These are phyloP conservation scores for Chlamydomonas reinhardtii DNA, from an alignment of 163 green algal genomes.

Conservation along the genomic window DNA sequence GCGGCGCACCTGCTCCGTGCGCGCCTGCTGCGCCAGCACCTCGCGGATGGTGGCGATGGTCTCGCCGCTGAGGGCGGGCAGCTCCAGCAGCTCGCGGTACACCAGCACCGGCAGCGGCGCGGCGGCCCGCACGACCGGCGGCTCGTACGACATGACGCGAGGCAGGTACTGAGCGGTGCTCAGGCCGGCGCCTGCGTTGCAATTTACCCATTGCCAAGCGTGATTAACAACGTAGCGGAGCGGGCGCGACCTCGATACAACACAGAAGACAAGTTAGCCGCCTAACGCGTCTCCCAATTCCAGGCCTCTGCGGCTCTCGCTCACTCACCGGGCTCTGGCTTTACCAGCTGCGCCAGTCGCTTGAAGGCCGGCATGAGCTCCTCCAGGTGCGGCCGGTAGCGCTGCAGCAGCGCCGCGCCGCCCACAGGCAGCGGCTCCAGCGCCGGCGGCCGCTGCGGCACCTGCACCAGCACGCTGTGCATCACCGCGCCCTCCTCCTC, in stretches of 20 bases:
- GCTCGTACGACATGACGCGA: slow-evolving; percentile 54
- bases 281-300: too few relatives aligned
- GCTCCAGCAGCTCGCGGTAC: slow-evolving; percentile 65
- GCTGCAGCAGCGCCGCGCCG: slow-evolving; percentile 42
- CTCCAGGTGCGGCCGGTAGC: slow-evolving; percentile 47
- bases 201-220: too few relatives aligned
- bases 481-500: slow-evolving; percentile 46
- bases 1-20: slow-evolving; percentile 20
- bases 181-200: slow-evolving; percentile 28
- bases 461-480: slow-evolving; percentile 42
- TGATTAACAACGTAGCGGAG: too few relatives aligned
- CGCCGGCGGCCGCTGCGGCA: slow-evolving; percentile 3
- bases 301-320: too few relatives aligned
- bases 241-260: too few relatives aligned
- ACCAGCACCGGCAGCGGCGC: slow-evolving; percentile 53
- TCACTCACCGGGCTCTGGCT: slow-evolving; percentile 7
- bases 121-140: slow-evolving; percentile 18
- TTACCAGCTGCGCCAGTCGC: slow-evolving; percentile 27
- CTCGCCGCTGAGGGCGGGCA: slow-evolving; percentile 43
- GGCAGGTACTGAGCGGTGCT: slow-evolving; percentile 60
- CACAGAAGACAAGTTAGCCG: too few relatives aligned
- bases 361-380: slow-evolving; percentile 53
- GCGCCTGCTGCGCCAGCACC: slow-evolving; percentile 25
- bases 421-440: slow-evolving; percentile 44
- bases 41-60: slow-evolving; percentile 30